Conservation (phyloP, 768 basidiomycete species). For the Hemileccinum impolitum region DNA sequence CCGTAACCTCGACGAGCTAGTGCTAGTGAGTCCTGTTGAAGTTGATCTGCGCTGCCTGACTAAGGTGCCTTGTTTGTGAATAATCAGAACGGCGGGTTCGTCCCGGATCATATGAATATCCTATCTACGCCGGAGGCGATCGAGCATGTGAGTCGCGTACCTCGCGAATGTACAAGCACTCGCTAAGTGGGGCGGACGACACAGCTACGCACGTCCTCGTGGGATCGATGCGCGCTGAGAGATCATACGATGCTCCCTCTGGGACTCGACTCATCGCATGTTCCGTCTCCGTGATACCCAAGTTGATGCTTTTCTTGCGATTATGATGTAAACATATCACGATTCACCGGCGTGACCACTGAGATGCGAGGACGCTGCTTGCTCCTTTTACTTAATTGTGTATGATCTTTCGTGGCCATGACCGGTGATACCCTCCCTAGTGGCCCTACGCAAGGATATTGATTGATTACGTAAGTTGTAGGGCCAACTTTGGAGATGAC, state of each 20-base stretch:
- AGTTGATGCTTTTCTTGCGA: not conserved
- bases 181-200: constrained; percentile 4
- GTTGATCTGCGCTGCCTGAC: not conserved
- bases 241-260: constrained; percentile 58
- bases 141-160: constrained; percentile 46
- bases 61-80: not conserved
- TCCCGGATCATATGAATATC: constrained; percentile 79
- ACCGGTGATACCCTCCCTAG: too few species aligned
- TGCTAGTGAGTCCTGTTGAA: constrained; percentile 43
- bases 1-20: constrained; percentile 64
- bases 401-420: too few species aligned
- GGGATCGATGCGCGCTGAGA: constrained; percentile 45
- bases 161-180: not conserved
- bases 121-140: constrained; percentile 54
- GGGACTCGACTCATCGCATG: constrained; percentile 39
- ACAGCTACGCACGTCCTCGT: constrained; percentile 52
- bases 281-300: constrained; percentile 13
- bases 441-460: too few species aligned
- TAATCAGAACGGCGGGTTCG: constrained; percentile 45
- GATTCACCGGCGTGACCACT: too few species aligned
- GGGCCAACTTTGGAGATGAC: too few species aligned
- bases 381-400: too few species aligned
- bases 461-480: not conserved
- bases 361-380: too few species aligned
- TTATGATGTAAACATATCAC: too few species aligned